Evolutionary conservation across 2,329 filamentous ascomycete genomes (phyloP), one percentile per base, ranked within the genome.

Genomic region (Tolypocladium ovalisporum): DNA sequence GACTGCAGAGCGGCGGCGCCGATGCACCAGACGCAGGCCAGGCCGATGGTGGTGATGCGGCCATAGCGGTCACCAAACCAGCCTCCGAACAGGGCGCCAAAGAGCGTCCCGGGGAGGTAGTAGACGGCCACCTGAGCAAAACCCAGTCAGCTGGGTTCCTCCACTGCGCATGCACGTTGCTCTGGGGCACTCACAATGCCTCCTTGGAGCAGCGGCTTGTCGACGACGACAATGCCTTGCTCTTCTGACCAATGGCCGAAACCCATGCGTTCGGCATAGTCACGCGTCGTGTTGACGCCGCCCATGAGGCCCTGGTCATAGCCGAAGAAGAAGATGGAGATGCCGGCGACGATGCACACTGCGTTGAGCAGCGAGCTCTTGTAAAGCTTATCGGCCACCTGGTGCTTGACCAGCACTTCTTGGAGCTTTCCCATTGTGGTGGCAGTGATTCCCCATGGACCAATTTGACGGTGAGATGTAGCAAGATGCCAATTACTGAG

Each of bases 251-350:
- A 77, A 62, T 87, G 77, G 7, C 85, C 86, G 60, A 87, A 83
- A 9, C 77, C 77, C 84, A 89, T 88, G 12, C 81, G 71, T 40
- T 81, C 74, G 54, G 85, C 81, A 65, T 88, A 89, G 66, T 87
- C 71, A 54, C 79, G 78, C 42, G 83, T 77, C 52, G 81, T 84
- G 69, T 88, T 88, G 15, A 88, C 84, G 57, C 85, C 85, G 22
- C 81, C 80, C 83, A 79, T 85, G 61, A 79, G 70, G 51, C 77
- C 79, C 63, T 81, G 79, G 60, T 82, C 79, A 63, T 80, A 80
- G 42, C 78, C 85, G 63, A 87, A 87, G 75, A 88, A 87, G 68
- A 87, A 84, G 61, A 87, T 88, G 17, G 83, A 86, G 17, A 88
- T 68, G 1, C 76, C 84, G 1, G 85, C 84, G 17, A 87, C 73